These are phyloP conservation scores for Candida orba DNA, from an alignment of 805 yeast genomes.

Conservation along the genomic window DNA sequence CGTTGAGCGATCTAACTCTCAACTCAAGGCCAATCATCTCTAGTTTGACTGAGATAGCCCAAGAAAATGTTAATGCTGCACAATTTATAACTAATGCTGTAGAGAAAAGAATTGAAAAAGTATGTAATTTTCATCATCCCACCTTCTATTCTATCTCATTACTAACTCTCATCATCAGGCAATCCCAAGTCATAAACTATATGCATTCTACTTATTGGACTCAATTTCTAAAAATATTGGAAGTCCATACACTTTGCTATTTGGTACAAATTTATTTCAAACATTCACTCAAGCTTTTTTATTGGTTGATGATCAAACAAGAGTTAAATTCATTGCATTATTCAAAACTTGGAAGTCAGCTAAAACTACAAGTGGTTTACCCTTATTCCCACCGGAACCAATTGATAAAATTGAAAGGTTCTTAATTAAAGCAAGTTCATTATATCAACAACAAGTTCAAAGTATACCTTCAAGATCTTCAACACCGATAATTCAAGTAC, in stretches of 20 bases:
- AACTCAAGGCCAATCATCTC: constrained; percentile 88
- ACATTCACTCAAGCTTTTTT: constrained; percentile 72
- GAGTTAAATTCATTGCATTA: constrained; percentile 66
- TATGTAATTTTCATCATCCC: too few species aligned
- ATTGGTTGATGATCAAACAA: constrained; percentile 66
- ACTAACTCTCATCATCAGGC: constrained; percentile 26
- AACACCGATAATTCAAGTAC: constrained; percentile 22
- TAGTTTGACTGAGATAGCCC: constrained; percentile 77
- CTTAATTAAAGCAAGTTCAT: constrained; percentile 51
- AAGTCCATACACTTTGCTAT: constrained; percentile 75
- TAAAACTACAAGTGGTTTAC: constrained; percentile 50
- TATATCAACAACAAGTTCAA: constrained; percentile 25
- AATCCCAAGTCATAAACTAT: constrained; percentile 79
- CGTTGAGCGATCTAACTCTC: constrained; percentile 71
- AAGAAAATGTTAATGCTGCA: constrained; percentile 74
- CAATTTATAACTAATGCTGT: constrained; percentile 70
- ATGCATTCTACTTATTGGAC: constrained; percentile 77
- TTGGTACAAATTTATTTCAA: constrained; percentile 62
- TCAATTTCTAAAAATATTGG: constrained; percentile 90
- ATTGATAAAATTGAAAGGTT: constrained; percentile 69
- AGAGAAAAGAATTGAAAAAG: constrained; percentile 56
- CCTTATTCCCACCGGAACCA: constrained; percentile 67
- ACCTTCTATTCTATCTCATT: too few species aligned
- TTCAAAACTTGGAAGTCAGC: constrained; percentile 84
- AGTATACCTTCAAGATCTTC: background rate